Percentiles rank a stretch among this genome's conserved stretches.
These are phyloP conservation scores for Pseudocercospora musae DNA, from an alignment of 2,329 filamentous ascomycete genomes.

Conservation along the genomic window DNA sequence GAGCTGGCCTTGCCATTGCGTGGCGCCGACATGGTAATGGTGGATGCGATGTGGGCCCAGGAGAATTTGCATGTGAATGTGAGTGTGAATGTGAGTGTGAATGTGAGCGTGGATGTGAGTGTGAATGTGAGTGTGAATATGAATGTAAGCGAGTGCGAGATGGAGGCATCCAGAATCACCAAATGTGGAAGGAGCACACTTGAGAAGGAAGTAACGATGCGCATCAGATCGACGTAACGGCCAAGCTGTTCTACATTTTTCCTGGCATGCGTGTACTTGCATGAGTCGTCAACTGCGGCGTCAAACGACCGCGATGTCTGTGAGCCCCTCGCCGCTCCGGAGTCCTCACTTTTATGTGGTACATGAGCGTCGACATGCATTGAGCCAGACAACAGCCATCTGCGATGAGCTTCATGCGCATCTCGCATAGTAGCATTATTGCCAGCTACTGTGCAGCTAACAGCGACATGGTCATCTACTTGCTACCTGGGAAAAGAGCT, in stretches of 20 bases:
- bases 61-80: background rate
- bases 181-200: background rate
- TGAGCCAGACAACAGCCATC: background rate
- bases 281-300: background rate
- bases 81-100: background rate
- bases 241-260: background rate
- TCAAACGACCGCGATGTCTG: background rate
- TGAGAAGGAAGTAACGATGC: background rate
- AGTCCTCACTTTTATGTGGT: background rate
- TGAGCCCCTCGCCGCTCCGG: background rate
- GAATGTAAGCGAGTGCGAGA: too few relatives aligned
- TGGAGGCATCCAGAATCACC: background rate
- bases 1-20: background rate
- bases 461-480: constrained; percentile 6
- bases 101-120: background rate
- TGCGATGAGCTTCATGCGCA: background rate
- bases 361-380: background rate
- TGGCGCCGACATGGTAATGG: background rate
- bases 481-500: constrained; percentile 30
- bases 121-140: too few relatives aligned
- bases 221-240: background rate
- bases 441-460: background rate
- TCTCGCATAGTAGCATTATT: background rate
- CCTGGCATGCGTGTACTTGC: background rate
- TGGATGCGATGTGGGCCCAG: background rate